Percentiles rank a stretch among this genome's conserved stretches.
Conservation (phyloP, 2,329 filamentous ascomycete genomes). For the Alternaria alternata region DNA sequence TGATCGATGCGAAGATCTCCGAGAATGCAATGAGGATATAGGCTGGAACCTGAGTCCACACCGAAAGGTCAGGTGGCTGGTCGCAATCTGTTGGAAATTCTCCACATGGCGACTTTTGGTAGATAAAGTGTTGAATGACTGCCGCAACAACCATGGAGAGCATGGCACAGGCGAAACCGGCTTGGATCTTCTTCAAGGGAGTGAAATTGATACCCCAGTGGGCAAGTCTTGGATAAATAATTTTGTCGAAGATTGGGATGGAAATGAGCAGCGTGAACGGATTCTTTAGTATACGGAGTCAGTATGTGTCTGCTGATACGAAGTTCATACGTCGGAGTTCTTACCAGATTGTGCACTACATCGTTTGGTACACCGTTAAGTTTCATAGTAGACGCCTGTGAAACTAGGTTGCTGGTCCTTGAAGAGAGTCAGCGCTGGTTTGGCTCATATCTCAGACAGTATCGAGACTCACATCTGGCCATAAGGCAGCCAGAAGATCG, state of each 20-base stretch:
- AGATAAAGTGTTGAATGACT: conserved; percentile 64
- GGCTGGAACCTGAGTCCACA: conserved; percentile 61
- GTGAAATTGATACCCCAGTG: conserved; percentile 70
- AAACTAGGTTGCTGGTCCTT: conserved; percentile 67
- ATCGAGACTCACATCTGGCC: conserved; percentile 54
- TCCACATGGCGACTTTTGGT: conserved; percentile 56
- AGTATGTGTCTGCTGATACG: not conserved
- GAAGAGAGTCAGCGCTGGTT: not conserved
- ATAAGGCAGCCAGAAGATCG: conserved; percentile 63
- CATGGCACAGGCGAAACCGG: conserved; percentile 72
- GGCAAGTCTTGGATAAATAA: conserved; percentile 73
- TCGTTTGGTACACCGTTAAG: conserved; percentile 76
- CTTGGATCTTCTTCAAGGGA: conserved; percentile 76
- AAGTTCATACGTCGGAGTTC: not conserved
- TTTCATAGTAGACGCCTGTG: conserved; percentile 60
- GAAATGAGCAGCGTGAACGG: conserved; percentile 78
- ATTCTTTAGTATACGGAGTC: conserved; percentile 52
- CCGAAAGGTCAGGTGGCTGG: conserved; percentile 54
- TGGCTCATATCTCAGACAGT: not conserved
- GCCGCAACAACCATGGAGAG: conserved; percentile 67
- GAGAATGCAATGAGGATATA: conserved; percentile 64
- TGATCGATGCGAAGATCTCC: conserved; percentile 70
- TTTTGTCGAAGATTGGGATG: conserved; percentile 69
- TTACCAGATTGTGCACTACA: conserved; percentile 71
- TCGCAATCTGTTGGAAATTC: conserved; percentile 51